phyloP scores from a whole-genome alignment of 2,329 filamentous ascomycete species.

The Hypoxylon sp. region DNA sequence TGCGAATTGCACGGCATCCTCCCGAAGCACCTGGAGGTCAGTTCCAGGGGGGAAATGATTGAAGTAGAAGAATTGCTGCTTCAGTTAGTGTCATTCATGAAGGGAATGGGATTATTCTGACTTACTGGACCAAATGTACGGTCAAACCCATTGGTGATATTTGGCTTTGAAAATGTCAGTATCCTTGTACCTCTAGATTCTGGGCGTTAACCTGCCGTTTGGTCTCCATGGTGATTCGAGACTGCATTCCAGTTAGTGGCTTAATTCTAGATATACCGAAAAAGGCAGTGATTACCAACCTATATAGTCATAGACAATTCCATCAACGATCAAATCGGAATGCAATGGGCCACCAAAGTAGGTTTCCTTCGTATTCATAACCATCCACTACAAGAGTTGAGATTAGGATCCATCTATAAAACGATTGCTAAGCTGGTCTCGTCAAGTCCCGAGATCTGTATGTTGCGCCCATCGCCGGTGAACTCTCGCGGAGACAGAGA shows the following conservation, averaged over 20 bases:
- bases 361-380: constrained; percentile 73
- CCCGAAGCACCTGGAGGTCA: constrained; percentile 61
- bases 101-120: constrained; percentile 18
- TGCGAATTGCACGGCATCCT: constrained; percentile 66
- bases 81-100: constrained; percentile 21
- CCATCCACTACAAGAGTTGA: constrained; percentile 61
- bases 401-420: constrained; percentile 21
- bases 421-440: background rate
- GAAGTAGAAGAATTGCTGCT: constrained; percentile 69
- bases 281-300: constrained; percentile 40
- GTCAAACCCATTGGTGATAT: constrained; percentile 74
- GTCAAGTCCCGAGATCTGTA: constrained; percentile 2
- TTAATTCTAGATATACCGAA: background rate
- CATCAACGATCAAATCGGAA: constrained; percentile 73
- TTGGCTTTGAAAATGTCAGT: constrained; percentile 56
- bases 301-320: constrained; percentile 75
- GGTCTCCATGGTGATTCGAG: constrained; percentile 73
- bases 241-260: constrained; percentile 52
- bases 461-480: constrained; percentile 2
- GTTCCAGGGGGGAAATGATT: constrained; percentile 65
- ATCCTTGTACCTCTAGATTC: background rate
- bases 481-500: background rate
- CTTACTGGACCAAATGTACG: constrained; percentile 68
- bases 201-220: constrained; percentile 54
- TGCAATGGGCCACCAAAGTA: constrained; percentile 73